Percentiles rank a stretch among this genome's conserved stretches.
phyloP scores from a whole-genome alignment of 495 filamentous ascomycete genomes.

The Viridothelium virens region DNA sequence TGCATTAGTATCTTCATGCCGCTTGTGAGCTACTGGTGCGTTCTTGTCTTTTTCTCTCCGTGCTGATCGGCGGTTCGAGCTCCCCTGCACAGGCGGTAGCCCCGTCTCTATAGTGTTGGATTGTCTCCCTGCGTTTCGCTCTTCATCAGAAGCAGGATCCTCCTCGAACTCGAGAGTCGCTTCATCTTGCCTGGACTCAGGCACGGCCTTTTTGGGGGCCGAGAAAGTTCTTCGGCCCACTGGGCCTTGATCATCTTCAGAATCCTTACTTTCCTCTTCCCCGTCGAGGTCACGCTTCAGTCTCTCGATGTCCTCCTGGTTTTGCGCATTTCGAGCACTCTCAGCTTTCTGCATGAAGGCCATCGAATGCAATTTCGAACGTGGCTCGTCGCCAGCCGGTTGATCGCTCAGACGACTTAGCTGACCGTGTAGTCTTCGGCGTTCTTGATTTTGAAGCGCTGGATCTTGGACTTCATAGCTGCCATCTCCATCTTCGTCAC shows the following conservation, averaged over 20 bases:
- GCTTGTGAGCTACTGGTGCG: neutral
- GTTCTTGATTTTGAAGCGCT: constrained; percentile 44
- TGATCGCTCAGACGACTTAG: constrained; percentile 52
- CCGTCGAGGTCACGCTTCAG: constrained; percentile 62
- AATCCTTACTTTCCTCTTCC: constrained; percentile 39
- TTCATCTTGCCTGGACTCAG: constrained; percentile 6
- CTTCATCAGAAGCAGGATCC: constrained; percentile 46
- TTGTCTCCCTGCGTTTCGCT: constrained; percentile 30
- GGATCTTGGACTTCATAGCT: constrained; percentile 41
- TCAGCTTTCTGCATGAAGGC: constrained; percentile 92
- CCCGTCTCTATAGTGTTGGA: constrained; percentile 20
- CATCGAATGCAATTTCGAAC: constrained; percentile 56
- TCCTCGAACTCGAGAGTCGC: constrained; percentile 58
- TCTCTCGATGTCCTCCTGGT: constrained; percentile 69
- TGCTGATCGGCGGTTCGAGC: neutral
- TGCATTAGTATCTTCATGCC: neutral
- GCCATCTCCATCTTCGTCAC: constrained; percentile 52
- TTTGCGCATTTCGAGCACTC: constrained; percentile 62
- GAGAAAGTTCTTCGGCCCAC: constrained; percentile 37
- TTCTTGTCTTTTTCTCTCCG: constrained; percentile 14
- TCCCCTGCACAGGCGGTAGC: too few species aligned
- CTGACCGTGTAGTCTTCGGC: constrained; percentile 47
- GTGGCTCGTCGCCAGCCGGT: constrained; percentile 35
- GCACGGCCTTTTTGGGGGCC: constrained; percentile 22
- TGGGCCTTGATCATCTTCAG: constrained; percentile 31